A percentile compares a stretch with the other conserved stretches of the same genome.
Evolutionary conservation across 78 protist species (phyloP).

Genomic region (Dictyostelium citrinum): DNA sequence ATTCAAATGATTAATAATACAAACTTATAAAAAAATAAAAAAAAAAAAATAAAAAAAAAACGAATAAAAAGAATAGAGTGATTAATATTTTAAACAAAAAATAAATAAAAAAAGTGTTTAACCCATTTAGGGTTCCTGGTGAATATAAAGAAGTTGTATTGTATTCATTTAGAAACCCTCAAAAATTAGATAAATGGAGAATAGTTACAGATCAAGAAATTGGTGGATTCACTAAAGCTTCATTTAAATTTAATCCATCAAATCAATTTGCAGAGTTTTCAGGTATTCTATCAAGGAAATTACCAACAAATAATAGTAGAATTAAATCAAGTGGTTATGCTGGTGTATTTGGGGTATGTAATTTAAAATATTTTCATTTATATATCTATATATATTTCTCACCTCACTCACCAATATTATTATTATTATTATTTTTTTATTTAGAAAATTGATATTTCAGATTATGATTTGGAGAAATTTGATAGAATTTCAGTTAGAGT

Average conservation of each 20-base stretch:
- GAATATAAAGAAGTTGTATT: conserved; percentile 17
- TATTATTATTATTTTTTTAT: no score
- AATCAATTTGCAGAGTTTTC: neutral
- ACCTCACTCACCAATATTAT: no score
- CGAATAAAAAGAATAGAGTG: neutral
- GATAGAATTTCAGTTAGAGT: neutral
- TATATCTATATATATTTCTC: no score
- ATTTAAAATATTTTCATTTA: neutral
- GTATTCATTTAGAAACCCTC: conserved; percentile 11
- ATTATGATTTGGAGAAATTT: neutral
- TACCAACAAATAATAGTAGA: conserved; percentile 30
- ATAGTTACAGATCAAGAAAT: conserved; percentile 57
- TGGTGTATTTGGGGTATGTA: conserved; percentile 26
- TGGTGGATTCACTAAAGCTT: conserved; percentile 28
- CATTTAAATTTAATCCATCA: neutral
- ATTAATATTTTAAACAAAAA: neutral
- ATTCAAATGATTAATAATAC: neutral
- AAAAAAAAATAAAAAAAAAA: neutral
- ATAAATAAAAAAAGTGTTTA: neutral
- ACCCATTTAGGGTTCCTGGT: neutral
- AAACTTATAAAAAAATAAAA: neutral
- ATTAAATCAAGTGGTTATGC: conserved; percentile 29
- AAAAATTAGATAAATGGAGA: conserved; percentile 24
- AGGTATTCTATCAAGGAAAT: conserved; percentile 41
- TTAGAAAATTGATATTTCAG: neutral